Evolutionary conservation across 1,139 yeast genomes (phyloP), one percentile per base, ranked within the genome.

Genomic region (Kluyveromyces sp.): DNA sequence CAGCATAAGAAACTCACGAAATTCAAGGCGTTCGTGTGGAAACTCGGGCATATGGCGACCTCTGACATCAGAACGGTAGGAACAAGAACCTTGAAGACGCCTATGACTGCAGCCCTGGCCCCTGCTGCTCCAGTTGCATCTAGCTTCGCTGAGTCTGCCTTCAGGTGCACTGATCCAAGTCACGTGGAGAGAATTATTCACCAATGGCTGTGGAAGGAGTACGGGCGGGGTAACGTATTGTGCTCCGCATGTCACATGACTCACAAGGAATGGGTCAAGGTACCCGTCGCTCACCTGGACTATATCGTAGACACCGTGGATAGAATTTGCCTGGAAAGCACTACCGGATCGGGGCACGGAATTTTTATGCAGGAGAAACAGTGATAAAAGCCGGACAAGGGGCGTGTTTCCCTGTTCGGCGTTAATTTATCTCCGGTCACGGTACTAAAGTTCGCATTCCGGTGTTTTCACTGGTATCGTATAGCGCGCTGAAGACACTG

Each of bases 261-360:
- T 36, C 64, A 60, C 48, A 44, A 46, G 3, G 64, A 60, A 46
- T 60, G 64, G 64, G 57, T 58, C 34, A 43, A 49, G 30, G 49
- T 60, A 2, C 61, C 62, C 6, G 51, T 56, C 4, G 25, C 28
- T 6, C 58, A 59, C n/a, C 46, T 60, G 19, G 54, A 55, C 1
- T 35, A 42, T 17, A 40, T 59, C 3, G 33, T 59, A 13, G 36
- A 42, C 18, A 44, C 48, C 2, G 54, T 60, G 4, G 61, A 58
- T 39, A 33, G 45, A 11, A 43, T 55, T 20, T 58, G 62, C 39
- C 41, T 22, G 26, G 26, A 22, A 22, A n/a, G 26, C 3, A 48
- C 17, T 4, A 32, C 17, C 17, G n/a, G n/a, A n/a, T n/a, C n/a
- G n/a, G n/a, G n/a, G n/a, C n/a, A n/a, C n/a, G n/a, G n/a, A n/a